Conservation (phyloP, 208 protist species). For the Trypanosoma mega region DNA sequence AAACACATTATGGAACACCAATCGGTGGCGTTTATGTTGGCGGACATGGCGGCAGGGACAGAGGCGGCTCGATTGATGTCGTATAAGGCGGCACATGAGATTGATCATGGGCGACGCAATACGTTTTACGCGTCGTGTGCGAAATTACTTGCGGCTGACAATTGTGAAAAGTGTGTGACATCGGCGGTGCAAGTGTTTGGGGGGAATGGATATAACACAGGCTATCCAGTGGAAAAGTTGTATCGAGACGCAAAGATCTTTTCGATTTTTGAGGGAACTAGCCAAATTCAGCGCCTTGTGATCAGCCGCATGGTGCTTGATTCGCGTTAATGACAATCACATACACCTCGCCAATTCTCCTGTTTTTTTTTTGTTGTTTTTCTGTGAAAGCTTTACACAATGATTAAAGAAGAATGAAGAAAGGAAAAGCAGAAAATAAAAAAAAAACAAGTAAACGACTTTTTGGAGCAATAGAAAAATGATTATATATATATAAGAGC, state of each 20-base stretch:
- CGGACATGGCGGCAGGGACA: conserved; percentile 89
- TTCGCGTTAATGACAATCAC: conserved; percentile 4
- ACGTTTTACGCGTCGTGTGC: conserved; percentile 88
- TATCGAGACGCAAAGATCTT: conserved; percentile 93
- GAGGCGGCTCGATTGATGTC: conserved; percentile 78
- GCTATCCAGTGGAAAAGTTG: conserved; percentile 94
- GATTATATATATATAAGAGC: background rate
- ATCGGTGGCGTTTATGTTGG: conserved; percentile 82
- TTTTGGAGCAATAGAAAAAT: background rate
- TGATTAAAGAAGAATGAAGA: background rate
- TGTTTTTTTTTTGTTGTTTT: conserved; percentile 14
- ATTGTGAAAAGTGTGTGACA: conserved; percentile 70
- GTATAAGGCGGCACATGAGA: conserved; percentile 73
- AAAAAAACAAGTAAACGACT: too few species aligned
- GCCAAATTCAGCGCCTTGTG: conserved; percentile 88
- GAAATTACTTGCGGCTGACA: conserved; percentile 77
- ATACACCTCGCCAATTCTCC: too few species aligned
- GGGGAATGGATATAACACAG: conserved; percentile 92
- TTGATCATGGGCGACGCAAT: conserved; percentile 80
- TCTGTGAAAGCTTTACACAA: background rate
- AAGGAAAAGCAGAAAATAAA: background rate
- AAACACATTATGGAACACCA: conserved; percentile 85
- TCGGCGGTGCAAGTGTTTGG: conserved; percentile 91
- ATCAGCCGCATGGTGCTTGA: conserved; percentile 60
- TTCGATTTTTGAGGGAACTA: conserved; percentile 93